These are phyloP conservation scores for Cladophialophora carrionii DNA, from an alignment of 2,329 filamentous ascomycete species.

Conservation along the genomic window DNA sequence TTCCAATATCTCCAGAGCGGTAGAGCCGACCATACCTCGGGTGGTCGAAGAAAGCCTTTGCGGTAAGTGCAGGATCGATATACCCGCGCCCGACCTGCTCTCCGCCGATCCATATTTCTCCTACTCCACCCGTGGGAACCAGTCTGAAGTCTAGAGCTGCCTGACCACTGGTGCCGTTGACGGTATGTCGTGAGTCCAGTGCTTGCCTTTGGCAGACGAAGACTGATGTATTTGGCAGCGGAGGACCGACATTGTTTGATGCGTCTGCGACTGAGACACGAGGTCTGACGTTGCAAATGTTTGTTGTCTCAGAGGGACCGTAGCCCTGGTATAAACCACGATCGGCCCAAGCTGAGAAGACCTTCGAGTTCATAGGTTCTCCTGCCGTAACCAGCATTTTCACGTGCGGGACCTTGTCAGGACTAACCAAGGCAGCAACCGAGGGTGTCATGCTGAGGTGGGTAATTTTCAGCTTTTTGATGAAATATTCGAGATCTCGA, in stretches of 20 bases:
- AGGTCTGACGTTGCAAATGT: slow-evolving; percentile 76
- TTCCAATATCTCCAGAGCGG: slow-evolving; percentile 78
- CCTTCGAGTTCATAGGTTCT: slow-evolving; percentile 73
- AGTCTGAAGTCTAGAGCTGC: slow-evolving; percentile 48
- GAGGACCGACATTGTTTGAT: slow-evolving; percentile 75
- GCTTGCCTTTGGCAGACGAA: slow-evolving; percentile 56
- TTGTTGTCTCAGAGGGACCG: slow-evolving; percentile 82
- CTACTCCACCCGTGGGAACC: slow-evolving; percentile 71
- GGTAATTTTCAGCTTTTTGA: slow-evolving; percentile 67
- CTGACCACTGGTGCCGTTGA: slow-evolving; percentile 40
- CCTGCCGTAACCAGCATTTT: slow-evolving; percentile 79
- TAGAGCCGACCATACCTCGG: slow-evolving; percentile 73
- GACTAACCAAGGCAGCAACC: slow-evolving; percentile 74
- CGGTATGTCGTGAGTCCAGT: background rate
- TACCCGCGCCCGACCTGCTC: slow-evolving; percentile 78
- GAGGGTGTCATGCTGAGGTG: slow-evolving; percentile 87
- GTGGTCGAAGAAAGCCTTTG: slow-evolving; percentile 70
- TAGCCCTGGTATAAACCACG: slow-evolving; percentile 77
- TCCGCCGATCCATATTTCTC: slow-evolving; percentile 85
- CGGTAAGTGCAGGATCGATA: slow-evolving; percentile 65
- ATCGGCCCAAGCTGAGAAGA: slow-evolving; percentile 68
- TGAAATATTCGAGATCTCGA: slow-evolving; percentile 68
- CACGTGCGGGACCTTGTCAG: slow-evolving; percentile 69
- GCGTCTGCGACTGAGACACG: slow-evolving; percentile 61
- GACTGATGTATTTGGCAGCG: slow-evolving; percentile 74